phyloP scores from a whole-genome alignment of 1,284 basidiomycete species.

The Rhodotorula sp. region DNA sequence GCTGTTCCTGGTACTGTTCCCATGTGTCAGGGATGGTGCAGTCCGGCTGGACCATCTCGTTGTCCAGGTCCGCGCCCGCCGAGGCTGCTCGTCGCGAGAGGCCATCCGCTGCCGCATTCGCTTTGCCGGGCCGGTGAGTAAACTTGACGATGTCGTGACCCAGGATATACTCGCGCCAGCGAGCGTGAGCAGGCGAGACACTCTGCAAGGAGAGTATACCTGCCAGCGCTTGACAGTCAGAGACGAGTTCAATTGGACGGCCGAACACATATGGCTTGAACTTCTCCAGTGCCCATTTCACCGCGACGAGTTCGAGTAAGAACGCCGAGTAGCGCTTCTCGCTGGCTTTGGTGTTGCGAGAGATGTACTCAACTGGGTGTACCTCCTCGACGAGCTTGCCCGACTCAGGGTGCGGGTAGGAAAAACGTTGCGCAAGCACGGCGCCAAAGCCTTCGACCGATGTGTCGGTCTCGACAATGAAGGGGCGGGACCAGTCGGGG shows the following conservation, averaged over 20 bases:
- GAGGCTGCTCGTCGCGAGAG: not conserved
- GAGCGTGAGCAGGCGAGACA: constrained; percentile 1
- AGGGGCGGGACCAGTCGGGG: not conserved
- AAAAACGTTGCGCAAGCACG: not conserved
- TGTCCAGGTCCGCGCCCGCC: no score
- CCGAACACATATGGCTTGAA: constrained; percentile 1
- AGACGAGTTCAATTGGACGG: not conserved
- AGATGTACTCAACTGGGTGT: constrained; percentile 5
- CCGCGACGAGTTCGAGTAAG: constrained; percentile 7
- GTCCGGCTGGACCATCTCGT: not conserved
- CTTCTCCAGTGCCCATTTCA: constrained; percentile 10
- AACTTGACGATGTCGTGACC: constrained; percentile 8
- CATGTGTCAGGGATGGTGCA: not conserved
- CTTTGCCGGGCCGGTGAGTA: not conserved
- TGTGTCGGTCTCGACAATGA: constrained; percentile 7
- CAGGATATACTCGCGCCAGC: constrained; percentile 3
- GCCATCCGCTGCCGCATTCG: not conserved
- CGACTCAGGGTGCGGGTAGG: constrained; percentile 5
- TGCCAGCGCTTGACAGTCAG: constrained; percentile 1
- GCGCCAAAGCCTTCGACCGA: not conserved
- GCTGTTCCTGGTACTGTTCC: not conserved
- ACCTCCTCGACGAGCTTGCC: not conserved
- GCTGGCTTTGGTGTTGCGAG: not conserved
- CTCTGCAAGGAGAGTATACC: constrained; percentile 4
- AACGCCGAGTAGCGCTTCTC: constrained; percentile 9